Evolutionary conservation across 192 early-diverging fungal genomes (phyloP), one percentile per base, ranked within the genome.

Genomic region (Coemansia sp.): DNA sequence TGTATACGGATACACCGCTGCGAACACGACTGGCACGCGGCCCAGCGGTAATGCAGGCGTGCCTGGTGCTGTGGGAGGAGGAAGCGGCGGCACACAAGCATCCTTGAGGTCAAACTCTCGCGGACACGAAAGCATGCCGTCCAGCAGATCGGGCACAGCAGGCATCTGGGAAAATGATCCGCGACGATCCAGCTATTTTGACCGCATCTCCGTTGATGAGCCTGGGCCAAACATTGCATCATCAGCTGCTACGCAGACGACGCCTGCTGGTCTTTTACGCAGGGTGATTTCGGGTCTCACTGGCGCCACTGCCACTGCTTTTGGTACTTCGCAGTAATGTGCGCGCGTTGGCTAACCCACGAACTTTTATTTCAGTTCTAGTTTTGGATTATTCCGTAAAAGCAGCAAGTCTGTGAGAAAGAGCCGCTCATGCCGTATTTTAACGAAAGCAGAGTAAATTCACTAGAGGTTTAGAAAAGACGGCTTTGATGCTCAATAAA

Each of bases 181-280:
- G 19, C 72, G 78, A 15, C 72, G 78, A 13, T 75, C 78, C 6
- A 75, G 74, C 60, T 81, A 81, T 69, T 75, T 81, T 81, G 78
- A 81, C 39, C 72, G 78, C 41, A 69, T 75, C 26, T 81, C 78
- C 26, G 61, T 72, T 23, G 78, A 81, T 23, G 78, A 81, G 42
- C 41, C 53, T 12, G 56, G 73, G n/a, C 73, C 72, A n/a, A 66
- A 65, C 44, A 10, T 70, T 8, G 58, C 63, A 3, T 52, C 78
- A 9, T 68, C 78, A 3, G 65, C 63, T 16, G 56, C 64, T 4
- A 59, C 68, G 9, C 69, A 70, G 45, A 67, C 63, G 6, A 61
- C 69, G 0, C 12, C 67, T 15, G 66, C 54, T 42, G 70, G 72
- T 0, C 44, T 80, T 43, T 58, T 80, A 40, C 77, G 77, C 18